These are phyloP conservation scores for Lathyrus oleraceus DNA, from an alignment of 306 rosid genomes.

Conservation along the genomic window DNA sequence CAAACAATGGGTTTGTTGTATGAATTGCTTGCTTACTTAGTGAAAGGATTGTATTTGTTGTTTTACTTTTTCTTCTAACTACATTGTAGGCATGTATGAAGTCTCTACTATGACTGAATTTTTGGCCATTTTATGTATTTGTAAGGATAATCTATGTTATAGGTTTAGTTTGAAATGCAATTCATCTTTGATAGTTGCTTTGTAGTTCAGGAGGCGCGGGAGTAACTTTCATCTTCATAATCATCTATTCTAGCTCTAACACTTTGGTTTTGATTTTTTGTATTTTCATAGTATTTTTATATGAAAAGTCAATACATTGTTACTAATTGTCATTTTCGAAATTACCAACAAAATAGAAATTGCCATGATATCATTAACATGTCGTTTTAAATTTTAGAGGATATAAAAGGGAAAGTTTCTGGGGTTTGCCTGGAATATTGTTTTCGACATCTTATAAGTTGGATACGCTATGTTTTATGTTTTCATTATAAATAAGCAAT, in stretches of 20 bases:
- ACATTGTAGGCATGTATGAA: conserved; percentile 24
- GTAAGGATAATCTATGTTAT: conserved; percentile 20
- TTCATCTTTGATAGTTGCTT: not conserved
- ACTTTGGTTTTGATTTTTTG: no score
- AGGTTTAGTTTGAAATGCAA: conserved; percentile 16
- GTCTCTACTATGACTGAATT: conserved; percentile 24
- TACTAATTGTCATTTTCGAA: not conserved
- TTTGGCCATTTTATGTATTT: conserved; percentile 24
- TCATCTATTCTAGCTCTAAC: no score
- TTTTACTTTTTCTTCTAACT: not conserved
- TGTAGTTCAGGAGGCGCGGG: not conserved
- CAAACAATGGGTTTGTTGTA: conserved; percentile 1
- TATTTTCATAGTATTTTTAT: no score
- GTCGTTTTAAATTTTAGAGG: not conserved
- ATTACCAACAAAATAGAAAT: not conserved
- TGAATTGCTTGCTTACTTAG: not conserved
- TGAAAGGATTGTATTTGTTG: not conserved
- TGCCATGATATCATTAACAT: not conserved
- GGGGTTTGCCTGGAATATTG: not conserved
- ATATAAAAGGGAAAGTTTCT: not conserved
- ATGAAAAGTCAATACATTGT: not conserved
- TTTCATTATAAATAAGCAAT: not conserved
- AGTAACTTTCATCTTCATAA: not conserved
- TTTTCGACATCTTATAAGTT: not conserved
- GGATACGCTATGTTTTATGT: not conserved